phyloP scores from a whole-genome alignment of 2,329 filamentous ascomycete species.

The Apiospora koreana region DNA sequence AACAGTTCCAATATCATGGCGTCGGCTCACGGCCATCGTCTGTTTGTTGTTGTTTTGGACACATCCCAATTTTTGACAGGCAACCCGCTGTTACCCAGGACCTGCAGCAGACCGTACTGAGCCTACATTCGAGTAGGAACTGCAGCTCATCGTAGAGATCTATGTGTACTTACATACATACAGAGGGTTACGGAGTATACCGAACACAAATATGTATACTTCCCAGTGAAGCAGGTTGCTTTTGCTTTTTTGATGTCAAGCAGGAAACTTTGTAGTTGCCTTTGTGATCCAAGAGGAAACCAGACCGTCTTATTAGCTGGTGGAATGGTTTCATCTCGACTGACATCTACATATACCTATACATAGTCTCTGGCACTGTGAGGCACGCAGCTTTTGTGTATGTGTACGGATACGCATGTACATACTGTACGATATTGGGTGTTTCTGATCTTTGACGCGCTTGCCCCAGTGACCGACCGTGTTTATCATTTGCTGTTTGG shows the following conservation, averaged over 20 bases:
- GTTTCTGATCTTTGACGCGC: background rate
- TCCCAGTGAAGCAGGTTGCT: background rate
- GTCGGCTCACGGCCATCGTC: background rate
- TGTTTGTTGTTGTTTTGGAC: background rate
- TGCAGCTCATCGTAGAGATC: background rate
- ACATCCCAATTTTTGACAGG: background rate
- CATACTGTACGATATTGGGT: background rate
- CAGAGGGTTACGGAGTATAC: too few species aligned
- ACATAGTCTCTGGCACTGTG: background rate
- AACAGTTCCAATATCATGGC: background rate
- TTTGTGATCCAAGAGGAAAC: background rate
- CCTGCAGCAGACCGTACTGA: background rate
- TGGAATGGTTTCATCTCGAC: background rate
- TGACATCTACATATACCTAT: too few species aligned
- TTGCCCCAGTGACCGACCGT: background rate
- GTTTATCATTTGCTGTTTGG: constrained; percentile 2
- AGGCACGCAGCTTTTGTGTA: background rate
- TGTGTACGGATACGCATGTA: background rate
- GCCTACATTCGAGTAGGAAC: background rate
- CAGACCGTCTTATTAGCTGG: constrained; percentile 3
- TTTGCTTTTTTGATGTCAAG: background rate
- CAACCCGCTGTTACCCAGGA: background rate
- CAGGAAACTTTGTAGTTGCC: background rate
- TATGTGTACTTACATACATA: too few species aligned
- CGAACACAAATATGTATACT: background rate